These are phyloP conservation scores for Dillenia suffruticosa DNA, from an alignment of 164 flowering plant species.

Conservation along the genomic window DNA sequence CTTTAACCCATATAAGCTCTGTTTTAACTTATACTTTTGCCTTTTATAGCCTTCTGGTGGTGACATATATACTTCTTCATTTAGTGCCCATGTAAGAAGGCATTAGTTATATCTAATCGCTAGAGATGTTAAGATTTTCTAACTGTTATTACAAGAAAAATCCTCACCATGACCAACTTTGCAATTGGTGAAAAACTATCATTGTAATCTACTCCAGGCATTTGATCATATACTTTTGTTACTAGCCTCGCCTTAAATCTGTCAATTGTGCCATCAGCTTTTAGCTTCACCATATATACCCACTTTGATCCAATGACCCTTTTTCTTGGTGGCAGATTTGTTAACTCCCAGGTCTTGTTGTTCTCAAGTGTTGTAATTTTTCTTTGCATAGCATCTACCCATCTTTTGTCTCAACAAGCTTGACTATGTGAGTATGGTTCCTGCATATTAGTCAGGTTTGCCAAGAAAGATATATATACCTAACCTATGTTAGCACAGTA, in stretches of 20 bases:
- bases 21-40: too few species aligned
- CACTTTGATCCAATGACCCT: background rate
- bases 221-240: background rate
- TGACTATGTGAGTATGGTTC: background rate
- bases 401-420: background rate
- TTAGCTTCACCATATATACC: background rate
- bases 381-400: background rate
- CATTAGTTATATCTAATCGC: conserved; percentile 6
- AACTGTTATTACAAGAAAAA: background rate
- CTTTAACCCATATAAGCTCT: too few species aligned
- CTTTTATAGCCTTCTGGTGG: background rate
- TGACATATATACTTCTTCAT: conserved; percentile 7
- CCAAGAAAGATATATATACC: too few species aligned
- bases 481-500: too few species aligned
- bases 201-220: background rate
- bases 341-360: background rate
- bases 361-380: background rate
- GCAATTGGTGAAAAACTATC: background rate
- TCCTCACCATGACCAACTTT: background rate
- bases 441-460: background rate
- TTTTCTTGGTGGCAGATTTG: background rate
- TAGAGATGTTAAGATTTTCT: background rate
- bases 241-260: background rate
- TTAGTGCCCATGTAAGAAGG: conserved; percentile 5
- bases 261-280: background rate